Evolutionary conservation across 2,329 filamentous ascomycete genomes (phyloP).

Genomic region (Calonectria pteridis): DNA sequence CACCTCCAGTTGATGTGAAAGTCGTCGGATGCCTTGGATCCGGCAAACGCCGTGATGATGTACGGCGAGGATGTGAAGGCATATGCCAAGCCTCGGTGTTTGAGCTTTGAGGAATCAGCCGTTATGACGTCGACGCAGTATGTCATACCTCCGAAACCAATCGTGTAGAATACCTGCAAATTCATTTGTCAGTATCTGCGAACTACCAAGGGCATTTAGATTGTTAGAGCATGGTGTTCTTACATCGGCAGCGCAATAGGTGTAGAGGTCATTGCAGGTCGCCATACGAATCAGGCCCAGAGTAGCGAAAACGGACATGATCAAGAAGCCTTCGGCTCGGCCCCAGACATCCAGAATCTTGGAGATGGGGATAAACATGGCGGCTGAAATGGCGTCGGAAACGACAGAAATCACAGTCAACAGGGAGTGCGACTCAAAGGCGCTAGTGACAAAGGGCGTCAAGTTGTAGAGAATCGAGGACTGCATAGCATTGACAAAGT

Average conservation of each 20-base stretch:
- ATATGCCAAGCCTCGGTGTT: constrained; percentile 54
- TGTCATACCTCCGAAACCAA: constrained; percentile 71
- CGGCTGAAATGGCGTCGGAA: constrained; percentile 64
- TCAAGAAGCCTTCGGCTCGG: constrained; percentile 69
- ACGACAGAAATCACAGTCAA: constrained; percentile 66
- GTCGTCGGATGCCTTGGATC: constrained; percentile 40
- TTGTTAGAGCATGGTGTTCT: too few species aligned
- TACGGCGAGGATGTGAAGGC: constrained; percentile 57
- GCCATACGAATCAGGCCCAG: constrained; percentile 71
- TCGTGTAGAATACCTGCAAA: constrained; percentile 68
- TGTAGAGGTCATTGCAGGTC: constrained; percentile 56
- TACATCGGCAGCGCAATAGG: constrained; percentile 65
- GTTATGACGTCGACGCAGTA: constrained; percentile 75
- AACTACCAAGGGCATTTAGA: too few species aligned
- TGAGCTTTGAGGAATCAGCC: constrained; percentile 67
- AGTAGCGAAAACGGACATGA: constrained; percentile 62
- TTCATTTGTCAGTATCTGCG: constrained; percentile 14
- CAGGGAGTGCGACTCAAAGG: constrained; percentile 65
- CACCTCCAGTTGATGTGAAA: constrained; percentile 42
- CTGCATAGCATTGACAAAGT: constrained; percentile 63
- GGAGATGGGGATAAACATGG: constrained; percentile 70
- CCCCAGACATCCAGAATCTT: constrained; percentile 74
- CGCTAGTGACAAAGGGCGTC: constrained; percentile 61
- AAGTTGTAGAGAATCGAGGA: constrained; percentile 57
- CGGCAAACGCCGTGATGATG: constrained; percentile 59